Percentiles rank a stretch among this genome's conserved stretches.
Conservation (phyloP, 1,284 basidiomycete genomes). For the Trametes hirsuta region DNA sequence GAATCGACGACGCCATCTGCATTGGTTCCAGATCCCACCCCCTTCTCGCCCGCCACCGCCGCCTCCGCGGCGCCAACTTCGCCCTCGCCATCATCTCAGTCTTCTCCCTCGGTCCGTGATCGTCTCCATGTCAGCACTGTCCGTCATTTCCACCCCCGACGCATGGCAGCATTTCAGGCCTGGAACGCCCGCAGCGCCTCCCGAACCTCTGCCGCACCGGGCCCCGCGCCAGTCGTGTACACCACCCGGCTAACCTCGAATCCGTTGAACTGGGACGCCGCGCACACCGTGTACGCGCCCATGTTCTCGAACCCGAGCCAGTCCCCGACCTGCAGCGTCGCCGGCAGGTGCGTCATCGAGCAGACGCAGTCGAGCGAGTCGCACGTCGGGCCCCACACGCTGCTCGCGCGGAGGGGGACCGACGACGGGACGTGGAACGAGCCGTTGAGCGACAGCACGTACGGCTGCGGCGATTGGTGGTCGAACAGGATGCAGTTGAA, state of each 20-base stretch:
- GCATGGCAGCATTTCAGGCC: slow-evolving; percentile 8
- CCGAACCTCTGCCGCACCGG: slow-evolving; percentile 41
- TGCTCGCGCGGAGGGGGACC: slow-evolving; percentile 51
- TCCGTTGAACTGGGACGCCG: slow-evolving; percentile 76
- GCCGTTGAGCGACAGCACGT: slow-evolving; percentile 54
- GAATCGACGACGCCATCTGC: slow-evolving; percentile 2
- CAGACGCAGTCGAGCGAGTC: slow-evolving; percentile 79
- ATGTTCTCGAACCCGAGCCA: slow-evolving; percentile 81
- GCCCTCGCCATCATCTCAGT: background rate
- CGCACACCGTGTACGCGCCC: slow-evolving; percentile 83
- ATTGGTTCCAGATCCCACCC: background rate
- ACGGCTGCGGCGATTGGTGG: slow-evolving; percentile 75
- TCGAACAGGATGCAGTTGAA: slow-evolving; percentile 93
- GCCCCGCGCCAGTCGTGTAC: slow-evolving; percentile 47
- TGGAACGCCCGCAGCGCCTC: slow-evolving; percentile 39
- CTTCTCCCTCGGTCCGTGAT: slow-evolving; percentile 1
- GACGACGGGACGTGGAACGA: slow-evolving; percentile 50
- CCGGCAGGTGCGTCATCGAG: slow-evolving; percentile 50
- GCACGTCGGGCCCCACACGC: slow-evolving; percentile 76
- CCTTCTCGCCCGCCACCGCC: background rate
- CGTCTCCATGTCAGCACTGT: slow-evolving; percentile 1
- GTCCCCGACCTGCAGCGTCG: slow-evolving; percentile 67
- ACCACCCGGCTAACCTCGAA: slow-evolving; percentile 48
- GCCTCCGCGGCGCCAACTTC: no score
- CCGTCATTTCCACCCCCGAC: background rate